These are phyloP conservation scores for Dactylella cylindrospora DNA, from an alignment of 2,329 filamentous ascomycete species.

Conservation along the genomic window DNA sequence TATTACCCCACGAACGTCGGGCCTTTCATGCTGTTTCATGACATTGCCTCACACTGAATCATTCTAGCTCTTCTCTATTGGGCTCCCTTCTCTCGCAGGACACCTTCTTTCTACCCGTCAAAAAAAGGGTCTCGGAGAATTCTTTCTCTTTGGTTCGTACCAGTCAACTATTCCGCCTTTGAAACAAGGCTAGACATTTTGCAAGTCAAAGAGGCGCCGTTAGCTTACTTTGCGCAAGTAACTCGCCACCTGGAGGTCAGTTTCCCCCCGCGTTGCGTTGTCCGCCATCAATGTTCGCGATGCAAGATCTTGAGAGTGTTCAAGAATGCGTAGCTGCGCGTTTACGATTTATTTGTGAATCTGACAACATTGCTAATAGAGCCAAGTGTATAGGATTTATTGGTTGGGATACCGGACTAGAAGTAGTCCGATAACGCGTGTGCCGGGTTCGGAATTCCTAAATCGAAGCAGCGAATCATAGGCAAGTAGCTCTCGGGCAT, in stretches of 20 bases:
- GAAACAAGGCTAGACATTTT: conserved; percentile 18
- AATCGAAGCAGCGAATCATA: too few species aligned
- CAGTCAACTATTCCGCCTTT: conserved; percentile 19
- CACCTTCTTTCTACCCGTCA: conserved; percentile 5
- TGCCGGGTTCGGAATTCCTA: too few species aligned
- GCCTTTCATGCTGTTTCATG: conserved; percentile 38
- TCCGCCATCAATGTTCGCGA: conserved; percentile 17
- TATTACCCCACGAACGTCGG: conserved; percentile 43
- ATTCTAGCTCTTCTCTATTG: conserved; percentile 22
- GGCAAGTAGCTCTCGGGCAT: too few species aligned
- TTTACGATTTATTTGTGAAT: too few species aligned
- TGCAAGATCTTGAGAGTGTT: too few species aligned
- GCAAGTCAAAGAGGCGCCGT: background rate
- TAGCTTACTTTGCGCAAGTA: conserved; percentile 1
- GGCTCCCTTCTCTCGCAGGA: conserved; percentile 18
- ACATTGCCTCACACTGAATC: conserved; percentile 39
- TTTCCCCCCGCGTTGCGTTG: conserved; percentile 44
- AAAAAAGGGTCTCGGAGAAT: conserved; percentile 18
- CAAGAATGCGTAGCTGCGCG: too few species aligned
- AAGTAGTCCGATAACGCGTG: too few species aligned
- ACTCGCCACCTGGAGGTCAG: conserved; percentile 12
- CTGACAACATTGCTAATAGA: too few species aligned
- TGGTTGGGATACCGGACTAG: too few species aligned
- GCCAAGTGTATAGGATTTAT: too few species aligned
- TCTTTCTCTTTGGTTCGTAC: conserved; percentile 18